Evolutionary conservation across 2,329 filamentous ascomycete species (phyloP).

Genomic region (Cadophora sp.): DNA sequence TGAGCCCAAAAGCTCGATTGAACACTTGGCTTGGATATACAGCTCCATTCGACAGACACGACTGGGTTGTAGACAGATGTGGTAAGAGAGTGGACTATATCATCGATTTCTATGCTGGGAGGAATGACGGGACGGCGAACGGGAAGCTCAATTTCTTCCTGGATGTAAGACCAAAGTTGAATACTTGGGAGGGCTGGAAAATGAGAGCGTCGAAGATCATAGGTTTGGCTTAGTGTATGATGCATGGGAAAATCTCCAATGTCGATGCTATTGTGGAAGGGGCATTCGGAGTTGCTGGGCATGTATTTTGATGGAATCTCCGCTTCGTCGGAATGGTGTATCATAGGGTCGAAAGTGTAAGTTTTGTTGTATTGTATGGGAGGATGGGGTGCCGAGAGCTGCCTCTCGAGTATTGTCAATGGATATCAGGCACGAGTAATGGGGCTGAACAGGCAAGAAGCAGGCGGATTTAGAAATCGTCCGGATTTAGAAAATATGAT

Average conservation of each 20-base stretch:
- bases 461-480: not conserved
- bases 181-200: constrained; percentile 71
- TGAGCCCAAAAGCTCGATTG: constrained; percentile 84
- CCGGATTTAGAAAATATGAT: not conserved
- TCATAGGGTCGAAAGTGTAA: not conserved
- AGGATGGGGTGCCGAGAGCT: not conserved
- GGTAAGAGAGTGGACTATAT: constrained; percentile 89
- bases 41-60: constrained; percentile 91
- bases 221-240: constrained; percentile 53
- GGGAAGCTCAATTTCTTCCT: constrained; percentile 67
- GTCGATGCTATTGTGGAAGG: too few species aligned
- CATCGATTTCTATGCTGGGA: constrained; percentile 95
- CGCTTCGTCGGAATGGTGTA: constrained; percentile 23
- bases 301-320: constrained; percentile 19
- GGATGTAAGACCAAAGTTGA: constrained; percentile 72
- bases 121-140: constrained; percentile 47
- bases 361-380: not conserved
- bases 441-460: not conserved
- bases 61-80: constrained; percentile 96
- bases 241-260: not conserved
- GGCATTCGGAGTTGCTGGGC: not conserved
- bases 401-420: not conserved
- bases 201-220: constrained; percentile 63
- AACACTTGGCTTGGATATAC: constrained; percentile 89
- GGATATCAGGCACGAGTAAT: not conserved